phyloP scores from a whole-genome alignment of 495 filamentous ascomycete species.

The Penicillium cosmopolitanum region DNA sequence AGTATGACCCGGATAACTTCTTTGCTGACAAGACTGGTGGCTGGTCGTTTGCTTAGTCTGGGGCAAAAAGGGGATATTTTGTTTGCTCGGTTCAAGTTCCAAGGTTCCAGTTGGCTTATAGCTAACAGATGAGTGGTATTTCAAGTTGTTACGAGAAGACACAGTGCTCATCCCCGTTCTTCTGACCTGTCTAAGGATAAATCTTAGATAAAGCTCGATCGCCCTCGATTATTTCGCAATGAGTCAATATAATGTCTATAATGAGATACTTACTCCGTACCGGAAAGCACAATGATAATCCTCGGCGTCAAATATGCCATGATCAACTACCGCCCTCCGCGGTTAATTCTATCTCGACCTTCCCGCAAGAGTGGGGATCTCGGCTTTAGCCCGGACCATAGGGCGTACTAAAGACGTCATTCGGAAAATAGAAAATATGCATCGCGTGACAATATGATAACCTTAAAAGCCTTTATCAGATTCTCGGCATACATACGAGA shows the following conservation, averaged over 20 bases:
- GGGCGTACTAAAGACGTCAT: background rate
- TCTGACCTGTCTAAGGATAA: background rate
- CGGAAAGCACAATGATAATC: background rate
- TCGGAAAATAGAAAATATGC: background rate
- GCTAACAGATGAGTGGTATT: background rate
- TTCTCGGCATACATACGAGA: too few species aligned
- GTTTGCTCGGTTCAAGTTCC: background rate
- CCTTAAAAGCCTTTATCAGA: background rate
- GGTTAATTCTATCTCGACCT: background rate
- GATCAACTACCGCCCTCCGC: background rate
- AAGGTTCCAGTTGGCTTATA: background rate
- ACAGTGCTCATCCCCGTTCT: background rate
- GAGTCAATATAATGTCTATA: too few species aligned
- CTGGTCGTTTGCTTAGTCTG: constrained; percentile 35
- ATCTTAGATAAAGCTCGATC: too few species aligned
- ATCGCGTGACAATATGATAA: background rate
- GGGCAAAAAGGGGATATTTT: too few species aligned
- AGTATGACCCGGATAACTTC: constrained; percentile 42
- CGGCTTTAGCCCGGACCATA: background rate
- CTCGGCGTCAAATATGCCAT: background rate
- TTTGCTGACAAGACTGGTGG: constrained; percentile 39
- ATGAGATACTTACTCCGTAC: too few species aligned
- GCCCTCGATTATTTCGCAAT: too few species aligned
- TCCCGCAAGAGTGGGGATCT: background rate
- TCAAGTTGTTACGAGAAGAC: too few species aligned